Conservation (phyloP, 345 rosid species). For the Rubroshorea leprosula region DNA sequence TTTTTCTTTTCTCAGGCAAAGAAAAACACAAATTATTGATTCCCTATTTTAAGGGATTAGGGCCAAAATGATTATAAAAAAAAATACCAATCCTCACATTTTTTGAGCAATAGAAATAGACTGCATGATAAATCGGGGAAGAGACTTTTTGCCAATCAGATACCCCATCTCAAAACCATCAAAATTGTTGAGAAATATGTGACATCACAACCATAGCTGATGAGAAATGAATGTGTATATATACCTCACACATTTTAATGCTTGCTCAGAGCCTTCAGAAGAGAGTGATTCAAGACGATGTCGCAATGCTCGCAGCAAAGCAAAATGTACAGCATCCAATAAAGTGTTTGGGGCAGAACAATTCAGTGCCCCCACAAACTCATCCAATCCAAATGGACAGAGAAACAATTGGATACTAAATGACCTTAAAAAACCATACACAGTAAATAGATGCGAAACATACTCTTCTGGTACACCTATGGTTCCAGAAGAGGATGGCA, state of each 20-base stretch:
- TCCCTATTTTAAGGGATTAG: not conserved
- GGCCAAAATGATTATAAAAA: not conserved
- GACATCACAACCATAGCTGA: not conserved
- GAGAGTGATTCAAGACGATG: conserved; percentile 59
- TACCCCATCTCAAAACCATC: not conserved
- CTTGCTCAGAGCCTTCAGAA: conserved; percentile 61
- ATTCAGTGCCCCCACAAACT: conserved; percentile 81
- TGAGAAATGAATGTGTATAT: conserved; percentile 4
- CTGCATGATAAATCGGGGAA: no score
- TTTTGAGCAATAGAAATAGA: not conserved
- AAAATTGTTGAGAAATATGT: not conserved
- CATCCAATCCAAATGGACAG: conserved; percentile 81
- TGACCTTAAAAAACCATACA: conserved; percentile 76
- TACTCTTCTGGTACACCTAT: conserved; percentile 73
- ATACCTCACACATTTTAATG: conserved; percentile 82
- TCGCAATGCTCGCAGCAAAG: conserved; percentile 64
- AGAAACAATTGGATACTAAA: conserved; percentile 67
- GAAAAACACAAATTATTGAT: not conserved
- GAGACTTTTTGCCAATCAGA: no score
- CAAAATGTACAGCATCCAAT: conserved; percentile 77
- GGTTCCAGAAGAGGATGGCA: conserved; percentile 82
- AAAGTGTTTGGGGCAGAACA: conserved; percentile 58
- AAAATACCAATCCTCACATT: not conserved
- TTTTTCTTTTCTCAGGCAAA: not conserved
- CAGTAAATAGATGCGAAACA: conserved; percentile 67